Evolutionary conservation across 441 rosid species (phyloP).

Genomic region (Flueggea neowawraea): DNA sequence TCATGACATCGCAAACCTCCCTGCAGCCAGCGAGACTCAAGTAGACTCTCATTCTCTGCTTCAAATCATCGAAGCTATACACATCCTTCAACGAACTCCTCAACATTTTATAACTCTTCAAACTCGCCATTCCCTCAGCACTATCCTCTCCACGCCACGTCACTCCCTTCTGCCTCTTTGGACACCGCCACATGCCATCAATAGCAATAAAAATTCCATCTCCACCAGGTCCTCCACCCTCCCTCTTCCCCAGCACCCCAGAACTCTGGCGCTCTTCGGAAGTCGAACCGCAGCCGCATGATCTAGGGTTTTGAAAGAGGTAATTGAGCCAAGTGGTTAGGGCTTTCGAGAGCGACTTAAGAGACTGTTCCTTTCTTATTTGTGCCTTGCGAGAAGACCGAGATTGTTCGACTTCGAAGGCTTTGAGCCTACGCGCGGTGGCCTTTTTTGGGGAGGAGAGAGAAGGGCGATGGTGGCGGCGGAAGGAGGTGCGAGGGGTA

Average conservation of each 20-base stretch:
- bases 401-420: constrained; percentile 74
- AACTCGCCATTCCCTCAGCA: constrained; percentile 26
- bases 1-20: constrained; percentile 69
- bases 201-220: constrained; percentile 27
- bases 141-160: constrained; percentile 39
- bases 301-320: constrained; percentile 56
- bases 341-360: constrained; percentile 64
- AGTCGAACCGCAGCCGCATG: constrained; percentile 52
- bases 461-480: constrained; percentile 25
- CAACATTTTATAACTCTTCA: constrained; percentile 35
- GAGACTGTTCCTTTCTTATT: constrained; percentile 51
- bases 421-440: constrained; percentile 50
- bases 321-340: constrained; percentile 87
- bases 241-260: constrained; percentile 44
- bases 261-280: constrained; percentile 6
- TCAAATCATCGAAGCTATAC: constrained; percentile 89
- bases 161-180: constrained; percentile 56
- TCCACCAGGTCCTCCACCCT: constrained; percentile 20
- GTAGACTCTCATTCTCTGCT: constrained; percentile 57
- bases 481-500: constrained; percentile 47
- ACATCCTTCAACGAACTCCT: constrained; percentile 61
- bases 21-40: constrained; percentile 63
- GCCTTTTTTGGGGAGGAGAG: constrained; percentile 25
- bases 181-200: constrained; percentile 54
- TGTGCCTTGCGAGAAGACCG: constrained; percentile 71